Evolutionary conservation across 1,139 yeast species (phyloP).

Genomic region (Geotrichum restrictum): DNA sequence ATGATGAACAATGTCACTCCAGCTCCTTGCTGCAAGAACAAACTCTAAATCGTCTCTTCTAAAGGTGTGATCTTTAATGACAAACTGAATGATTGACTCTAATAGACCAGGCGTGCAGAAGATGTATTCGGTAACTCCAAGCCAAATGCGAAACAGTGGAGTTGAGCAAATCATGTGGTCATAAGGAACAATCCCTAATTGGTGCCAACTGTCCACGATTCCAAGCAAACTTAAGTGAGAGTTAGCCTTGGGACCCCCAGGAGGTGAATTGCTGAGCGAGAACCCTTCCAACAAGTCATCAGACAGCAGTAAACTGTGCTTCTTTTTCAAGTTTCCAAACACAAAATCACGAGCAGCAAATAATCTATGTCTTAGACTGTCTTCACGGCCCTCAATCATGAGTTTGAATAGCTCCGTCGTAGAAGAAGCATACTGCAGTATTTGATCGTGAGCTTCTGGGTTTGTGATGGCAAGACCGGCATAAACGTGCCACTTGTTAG

Average conservation of each 20-base stretch:
- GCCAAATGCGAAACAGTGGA: constrained; percentile 82
- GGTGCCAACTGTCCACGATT: constrained; percentile 91
- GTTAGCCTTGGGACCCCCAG: constrained; percentile 70
- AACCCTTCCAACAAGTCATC: constrained; percentile 77
- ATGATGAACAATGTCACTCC: constrained; percentile 79
- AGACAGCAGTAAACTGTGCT: constrained; percentile 63
- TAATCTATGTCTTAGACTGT: constrained; percentile 57
- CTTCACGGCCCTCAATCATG: constrained; percentile 66
- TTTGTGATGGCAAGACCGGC: constrained; percentile 96
- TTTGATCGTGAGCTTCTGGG: constrained; percentile 89
- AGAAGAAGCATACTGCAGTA: constrained; percentile 81
- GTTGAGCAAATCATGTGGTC: constrained; percentile 97
- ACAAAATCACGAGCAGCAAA: constrained; percentile 67
- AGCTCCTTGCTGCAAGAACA: constrained; percentile 44
- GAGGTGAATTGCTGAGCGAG: constrained; percentile 72
- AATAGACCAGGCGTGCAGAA: constrained; percentile 79
- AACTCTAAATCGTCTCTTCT: constrained; percentile 79
- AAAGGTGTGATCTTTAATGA: constrained; percentile 62
- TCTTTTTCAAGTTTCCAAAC: constrained; percentile 57
- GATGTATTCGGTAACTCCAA: constrained; percentile 89
- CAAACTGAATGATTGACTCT: constrained; percentile 65
- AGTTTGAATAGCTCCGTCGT: constrained; percentile 77
- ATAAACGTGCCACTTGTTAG: constrained; percentile 96
- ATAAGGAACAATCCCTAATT: constrained; percentile 80
- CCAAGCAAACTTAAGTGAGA: constrained; percentile 85